Base-by-base conservation (phyloP, 371 early-diverging fungal genomes). In the Hamiltosporidium magnivora region DNA sequence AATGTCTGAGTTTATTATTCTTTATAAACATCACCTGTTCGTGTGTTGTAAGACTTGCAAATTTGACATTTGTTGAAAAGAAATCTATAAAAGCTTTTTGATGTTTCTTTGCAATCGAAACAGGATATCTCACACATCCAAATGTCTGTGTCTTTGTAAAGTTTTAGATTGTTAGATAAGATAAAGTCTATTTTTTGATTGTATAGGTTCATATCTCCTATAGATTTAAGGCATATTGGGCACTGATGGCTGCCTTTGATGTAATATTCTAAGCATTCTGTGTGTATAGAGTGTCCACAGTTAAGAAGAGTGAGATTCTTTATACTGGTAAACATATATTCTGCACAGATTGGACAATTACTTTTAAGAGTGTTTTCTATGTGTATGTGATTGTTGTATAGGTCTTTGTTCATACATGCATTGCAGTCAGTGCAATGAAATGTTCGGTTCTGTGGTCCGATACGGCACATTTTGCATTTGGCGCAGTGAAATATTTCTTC, bases 321-420 rank as follows among this genome's bases (percentile, higher is more conserved):
- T 0, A 87, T 87, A 12, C 83, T 83, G 0, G 90, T 91, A 69
- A 91, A 91, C 85, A 96, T 86, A 77, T 87, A 88, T 74, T 96
- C 95, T 49, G 91, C 90, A 80, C 96, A 96, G 62, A 96, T 92
- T 0, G 93, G 93, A 71, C 96, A 96, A 78, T 92, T 89, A 63
- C 86, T 84, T 68, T 91, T 90, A 44, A 93, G 74, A 58, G 88
- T 90, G 36, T 88, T 84, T 77, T 94, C 95, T 53, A 91, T 90
- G 71, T 95, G 94, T 58, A 86, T 85, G 80, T 96, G 96, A 8
- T 85, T 81, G 44, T 86, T 83, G 63, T 87, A 84, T 64, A 88
- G 83, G 3, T 74, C 61, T 2, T 87, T 86, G 1, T 84, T 80
- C 85, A 94, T 87, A 71, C 96, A 96, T 0, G 91, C 87, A 70